Evolutionary conservation across 2,329 filamentous ascomycete species (phyloP).

Genomic region (Coccinonectria pachysandricola): DNA sequence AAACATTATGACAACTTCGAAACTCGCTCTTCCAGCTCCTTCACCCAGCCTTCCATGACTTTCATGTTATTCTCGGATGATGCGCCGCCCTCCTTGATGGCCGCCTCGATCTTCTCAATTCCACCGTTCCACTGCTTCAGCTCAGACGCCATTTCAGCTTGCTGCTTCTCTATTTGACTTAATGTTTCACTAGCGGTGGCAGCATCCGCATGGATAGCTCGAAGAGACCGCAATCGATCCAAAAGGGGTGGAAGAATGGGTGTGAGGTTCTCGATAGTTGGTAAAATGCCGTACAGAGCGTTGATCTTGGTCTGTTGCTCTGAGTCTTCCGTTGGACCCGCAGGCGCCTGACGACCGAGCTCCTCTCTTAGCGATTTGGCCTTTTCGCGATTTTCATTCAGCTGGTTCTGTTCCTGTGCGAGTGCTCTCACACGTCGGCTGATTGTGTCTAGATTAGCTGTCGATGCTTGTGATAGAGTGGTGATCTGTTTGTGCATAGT

Average conservation of each 20-base stretch:
- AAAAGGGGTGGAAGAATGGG: slow-evolving; percentile 78
- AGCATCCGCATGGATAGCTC: slow-evolving; percentile 77
- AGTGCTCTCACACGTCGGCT: slow-evolving; percentile 60
- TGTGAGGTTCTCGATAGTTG: slow-evolving; percentile 76
- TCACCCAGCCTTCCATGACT: slow-evolving; percentile 82
- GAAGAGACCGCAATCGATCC: slow-evolving; percentile 73
- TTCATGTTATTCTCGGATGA: slow-evolving; percentile 71
- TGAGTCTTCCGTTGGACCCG: slow-evolving; percentile 37
- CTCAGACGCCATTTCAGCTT: slow-evolving; percentile 73
- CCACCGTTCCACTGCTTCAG: slow-evolving; percentile 80
- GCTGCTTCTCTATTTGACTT: slow-evolving; percentile 65
- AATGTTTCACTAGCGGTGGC: slow-evolving; percentile 71
- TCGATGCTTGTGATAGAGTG: slow-evolving; percentile 62
- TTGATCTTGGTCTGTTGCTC: slow-evolving; percentile 84
- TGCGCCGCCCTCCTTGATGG: slow-evolving; percentile 58
- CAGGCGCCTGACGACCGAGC: slow-evolving; percentile 35
- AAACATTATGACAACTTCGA: slow-evolving; percentile 37
- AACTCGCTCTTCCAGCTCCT: slow-evolving; percentile 71
- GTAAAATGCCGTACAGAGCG: slow-evolving; percentile 77
- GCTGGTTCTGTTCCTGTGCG: slow-evolving; percentile 59
- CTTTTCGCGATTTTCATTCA: slow-evolving; percentile 54
- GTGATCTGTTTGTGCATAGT: slow-evolving; percentile 71
- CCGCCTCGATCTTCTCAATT: slow-evolving; percentile 65
- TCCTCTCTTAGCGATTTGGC: slow-evolving; percentile 53
- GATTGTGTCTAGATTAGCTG: slow-evolving; percentile 62